phyloP scores from a whole-genome alignment of 1,139 yeast species.

The Sugiyamaella grinbergsii region DNA sequence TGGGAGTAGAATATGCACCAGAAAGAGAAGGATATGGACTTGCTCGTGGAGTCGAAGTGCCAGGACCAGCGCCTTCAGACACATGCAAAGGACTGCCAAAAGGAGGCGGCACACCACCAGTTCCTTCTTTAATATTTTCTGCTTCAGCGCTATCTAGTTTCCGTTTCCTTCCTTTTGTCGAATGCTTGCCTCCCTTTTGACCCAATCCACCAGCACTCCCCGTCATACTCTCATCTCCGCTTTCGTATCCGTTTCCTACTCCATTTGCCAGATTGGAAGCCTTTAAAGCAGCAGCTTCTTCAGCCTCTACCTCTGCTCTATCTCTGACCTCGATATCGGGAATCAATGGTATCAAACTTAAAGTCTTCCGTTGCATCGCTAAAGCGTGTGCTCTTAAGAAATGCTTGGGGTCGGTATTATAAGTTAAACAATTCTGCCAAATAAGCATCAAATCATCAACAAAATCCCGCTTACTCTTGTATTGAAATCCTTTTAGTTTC shows the following conservation, averaged over 20 bases:
- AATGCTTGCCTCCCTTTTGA: conserved; percentile 30
- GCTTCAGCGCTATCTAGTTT: conserved; percentile 36
- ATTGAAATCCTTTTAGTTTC: conserved; percentile 77
- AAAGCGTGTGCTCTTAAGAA: conserved; percentile 87
- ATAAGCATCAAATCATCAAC: conserved; percentile 92
- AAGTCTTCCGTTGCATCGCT: conserved; percentile 92
- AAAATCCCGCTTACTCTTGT: conserved; percentile 81
- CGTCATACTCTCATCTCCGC: conserved; percentile 20
- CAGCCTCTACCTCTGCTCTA: conserved; percentile 84
- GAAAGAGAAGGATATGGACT: conserved; percentile 26
- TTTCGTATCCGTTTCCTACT: neutral
- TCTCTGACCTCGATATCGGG: conserved; percentile 85
- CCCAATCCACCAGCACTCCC: conserved; percentile 27
- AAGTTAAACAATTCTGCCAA: conserved; percentile 92
- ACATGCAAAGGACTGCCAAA: conserved; percentile 23
- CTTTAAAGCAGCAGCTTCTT: conserved; percentile 54
- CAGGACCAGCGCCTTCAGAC: conserved; percentile 16
- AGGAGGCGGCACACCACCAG: conserved; percentile 24
- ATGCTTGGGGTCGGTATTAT: conserved; percentile 94
- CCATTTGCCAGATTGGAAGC: conserved; percentile 13
- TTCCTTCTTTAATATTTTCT: conserved; percentile 26
- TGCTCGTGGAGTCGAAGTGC: conserved; percentile 22
- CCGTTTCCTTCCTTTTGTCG: conserved; percentile 36
- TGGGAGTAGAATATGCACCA: conserved; percentile 23
- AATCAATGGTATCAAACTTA: conserved; percentile 73